Conservation (phyloP, 768 basidiomycete genomes). For the Boletales sp. region DNA sequence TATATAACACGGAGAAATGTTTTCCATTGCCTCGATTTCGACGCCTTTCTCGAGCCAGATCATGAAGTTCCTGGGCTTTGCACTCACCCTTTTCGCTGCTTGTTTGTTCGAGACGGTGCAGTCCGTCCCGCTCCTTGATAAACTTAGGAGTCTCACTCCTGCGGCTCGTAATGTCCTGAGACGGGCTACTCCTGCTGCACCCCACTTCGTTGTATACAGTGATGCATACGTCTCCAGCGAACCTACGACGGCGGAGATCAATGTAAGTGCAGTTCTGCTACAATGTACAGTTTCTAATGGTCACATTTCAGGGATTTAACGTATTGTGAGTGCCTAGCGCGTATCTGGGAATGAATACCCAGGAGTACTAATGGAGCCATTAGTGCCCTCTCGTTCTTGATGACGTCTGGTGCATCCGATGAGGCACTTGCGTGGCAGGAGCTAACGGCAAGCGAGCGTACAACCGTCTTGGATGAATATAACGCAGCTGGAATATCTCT, state of each 20-base stretch:
- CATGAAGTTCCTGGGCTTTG: constrained; percentile 4
- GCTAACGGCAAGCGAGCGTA: constrained; percentile 35
- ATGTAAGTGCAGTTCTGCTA: constrained; percentile 26
- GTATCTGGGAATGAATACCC: not conserved
- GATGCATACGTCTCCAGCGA: constrained; percentile 40
- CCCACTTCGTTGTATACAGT: constrained; percentile 44
- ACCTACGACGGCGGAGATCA: constrained; percentile 42
- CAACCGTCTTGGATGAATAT: constrained; percentile 45
- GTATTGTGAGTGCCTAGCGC: constrained; percentile 24
- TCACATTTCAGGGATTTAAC: constrained; percentile 28
- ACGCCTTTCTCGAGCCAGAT: not conserved
- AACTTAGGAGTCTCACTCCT: constrained; percentile 17
- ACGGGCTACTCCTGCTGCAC: constrained; percentile 38
- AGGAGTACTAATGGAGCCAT: not conserved
- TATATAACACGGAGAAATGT: not conserved
- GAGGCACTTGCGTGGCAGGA: constrained; percentile 44
- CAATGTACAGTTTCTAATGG: not conserved
- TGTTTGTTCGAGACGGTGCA: constrained; percentile 3
- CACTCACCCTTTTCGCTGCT: not conserved
- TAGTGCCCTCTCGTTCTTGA: constrained; percentile 41
- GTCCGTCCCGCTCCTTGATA: constrained; percentile 21
- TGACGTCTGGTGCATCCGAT: constrained; percentile 39
- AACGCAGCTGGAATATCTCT: constrained; percentile 53
- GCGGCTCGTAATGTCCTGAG: constrained; percentile 18
- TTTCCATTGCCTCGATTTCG: not conserved